These are phyloP conservation scores for Ganoderma meredithae DNA, from an alignment of 1,284 basidiomycete genomes.

Conservation along the genomic window DNA sequence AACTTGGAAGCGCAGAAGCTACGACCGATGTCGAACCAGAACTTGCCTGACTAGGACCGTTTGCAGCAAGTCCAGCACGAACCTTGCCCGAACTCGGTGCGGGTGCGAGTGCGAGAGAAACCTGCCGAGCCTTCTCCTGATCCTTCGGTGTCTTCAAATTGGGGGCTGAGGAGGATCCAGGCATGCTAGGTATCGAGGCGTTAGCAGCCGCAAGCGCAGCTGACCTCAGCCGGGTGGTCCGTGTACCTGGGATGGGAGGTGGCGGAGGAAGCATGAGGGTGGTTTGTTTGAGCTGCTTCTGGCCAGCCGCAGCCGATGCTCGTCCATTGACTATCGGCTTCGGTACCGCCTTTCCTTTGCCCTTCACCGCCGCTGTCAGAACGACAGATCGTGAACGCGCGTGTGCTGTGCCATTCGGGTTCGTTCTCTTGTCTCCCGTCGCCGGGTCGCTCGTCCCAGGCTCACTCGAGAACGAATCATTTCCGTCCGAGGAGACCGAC, in stretches of 20 bases:
- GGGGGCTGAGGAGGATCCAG: too few relatives aligned
- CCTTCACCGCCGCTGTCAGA: constrained; percentile 2
- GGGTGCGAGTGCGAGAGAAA: constrained; percentile 16
- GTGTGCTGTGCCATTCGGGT: constrained; percentile 13
- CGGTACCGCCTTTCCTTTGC: constrained; percentile 2
- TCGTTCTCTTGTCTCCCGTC: not conserved
- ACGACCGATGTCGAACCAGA: not conserved
- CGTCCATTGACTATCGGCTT: not conserved
- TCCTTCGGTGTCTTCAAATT: constrained; percentile 4
- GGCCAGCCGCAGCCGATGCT: constrained; percentile 4
- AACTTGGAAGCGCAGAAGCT: not conserved
- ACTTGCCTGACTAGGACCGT: not conserved
- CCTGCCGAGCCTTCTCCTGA: constrained; percentile 8
- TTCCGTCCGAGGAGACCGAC: constrained; percentile 33
- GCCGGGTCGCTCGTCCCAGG: constrained; percentile 10
- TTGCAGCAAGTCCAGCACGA: constrained; percentile 12
- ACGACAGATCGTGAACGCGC: constrained; percentile 2
- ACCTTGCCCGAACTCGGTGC: constrained; percentile 15
- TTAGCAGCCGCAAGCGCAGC: constrained; percentile 4
- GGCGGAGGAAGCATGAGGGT: constrained; percentile 39
- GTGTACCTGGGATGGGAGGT: constrained; percentile 12
- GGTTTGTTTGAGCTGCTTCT: constrained; percentile 26
- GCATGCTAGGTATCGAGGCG: not conserved
- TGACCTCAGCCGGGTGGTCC: constrained; percentile 19
- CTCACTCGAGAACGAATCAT: constrained; percentile 28